phyloP scores from a whole-genome alignment of 345 rosid genomes.

The Sonneratia alba region DNA sequence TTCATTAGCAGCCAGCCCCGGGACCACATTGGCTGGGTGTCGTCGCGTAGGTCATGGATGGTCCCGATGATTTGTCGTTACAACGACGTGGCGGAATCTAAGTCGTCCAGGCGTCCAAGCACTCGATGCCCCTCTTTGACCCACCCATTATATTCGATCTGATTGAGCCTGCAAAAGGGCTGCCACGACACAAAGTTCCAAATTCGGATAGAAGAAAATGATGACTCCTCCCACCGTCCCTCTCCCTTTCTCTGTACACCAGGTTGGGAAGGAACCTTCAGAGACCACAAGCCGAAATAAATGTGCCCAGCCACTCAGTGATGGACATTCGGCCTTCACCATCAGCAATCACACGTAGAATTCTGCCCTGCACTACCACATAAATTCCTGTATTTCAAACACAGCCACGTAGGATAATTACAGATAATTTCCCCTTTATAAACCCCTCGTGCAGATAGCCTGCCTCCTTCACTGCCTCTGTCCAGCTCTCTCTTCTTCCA shows the following conservation, averaged over 20 bases:
- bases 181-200: background rate
- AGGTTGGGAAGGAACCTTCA: background rate
- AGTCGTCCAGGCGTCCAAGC: background rate
- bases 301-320: background rate
- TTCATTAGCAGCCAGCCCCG: background rate
- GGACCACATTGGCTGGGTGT: background rate
- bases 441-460: background rate
- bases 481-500: background rate
- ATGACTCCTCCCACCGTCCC: background rate
- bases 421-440: background rate
- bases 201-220: background rate
- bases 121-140: background rate
- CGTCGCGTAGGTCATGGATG: background rate
- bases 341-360: background rate
- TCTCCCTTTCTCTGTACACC: background rate
- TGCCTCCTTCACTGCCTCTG: background rate
- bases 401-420: background rate
- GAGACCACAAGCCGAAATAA: constrained; percentile 2
- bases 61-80: background rate
- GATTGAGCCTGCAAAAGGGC: background rate
- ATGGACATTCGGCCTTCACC: background rate
- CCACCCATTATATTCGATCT: background rate
- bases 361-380: background rate
- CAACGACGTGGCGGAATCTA: background rate
- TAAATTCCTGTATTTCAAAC: background rate